These are phyloP conservation scores for Aureobasidium subglaciale DNA, from an alignment of 2,329 filamentous ascomycete genomes.

Conservation along the genomic window DNA sequence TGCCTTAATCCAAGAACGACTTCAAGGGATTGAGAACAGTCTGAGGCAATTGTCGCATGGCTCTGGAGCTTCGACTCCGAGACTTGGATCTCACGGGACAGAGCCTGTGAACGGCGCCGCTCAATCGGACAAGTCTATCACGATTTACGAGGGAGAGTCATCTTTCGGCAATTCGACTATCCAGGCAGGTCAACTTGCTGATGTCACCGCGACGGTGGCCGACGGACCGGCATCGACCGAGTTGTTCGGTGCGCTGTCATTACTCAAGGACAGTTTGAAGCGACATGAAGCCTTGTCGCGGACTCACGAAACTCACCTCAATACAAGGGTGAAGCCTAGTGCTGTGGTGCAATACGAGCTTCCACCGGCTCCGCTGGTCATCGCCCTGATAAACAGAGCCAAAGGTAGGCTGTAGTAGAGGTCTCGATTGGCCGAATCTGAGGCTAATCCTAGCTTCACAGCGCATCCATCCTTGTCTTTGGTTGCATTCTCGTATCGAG, in stretches of 20 bases:
- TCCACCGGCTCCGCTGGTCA: constrained; percentile 10
- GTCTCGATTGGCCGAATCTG: neutral
- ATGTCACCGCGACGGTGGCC: constrained; percentile 14
- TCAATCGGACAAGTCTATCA: neutral
- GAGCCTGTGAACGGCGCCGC: neutral
- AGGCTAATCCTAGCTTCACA: neutral
- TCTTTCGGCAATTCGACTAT: constrained; percentile 13
- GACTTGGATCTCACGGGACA: accelerated
- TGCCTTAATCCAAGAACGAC: constrained; percentile 11
- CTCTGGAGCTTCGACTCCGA: neutral
- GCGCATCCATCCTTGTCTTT: constrained; percentile 13
- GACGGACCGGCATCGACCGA: constrained; percentile 11
- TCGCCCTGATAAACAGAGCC: constrained; percentile 12
- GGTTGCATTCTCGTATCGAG: constrained; percentile 4
- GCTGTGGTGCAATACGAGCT: constrained; percentile 2
- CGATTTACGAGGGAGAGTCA: constrained; percentile 15
- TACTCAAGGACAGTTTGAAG: constrained; percentile 15
- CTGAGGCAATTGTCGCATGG: neutral
- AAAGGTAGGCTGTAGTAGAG: constrained; percentile 4
- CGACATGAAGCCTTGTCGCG: constrained; percentile 14
- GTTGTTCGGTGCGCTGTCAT: neutral
- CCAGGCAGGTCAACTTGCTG: constrained; percentile 12
- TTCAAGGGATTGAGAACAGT: constrained; percentile 13
- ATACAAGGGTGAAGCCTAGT: neutral
- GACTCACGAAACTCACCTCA: constrained; percentile 13